Evolutionary conservation across 1,284 basidiomycete genomes (phyloP).

Genomic region (Apiotrichum domesticum): DNA sequence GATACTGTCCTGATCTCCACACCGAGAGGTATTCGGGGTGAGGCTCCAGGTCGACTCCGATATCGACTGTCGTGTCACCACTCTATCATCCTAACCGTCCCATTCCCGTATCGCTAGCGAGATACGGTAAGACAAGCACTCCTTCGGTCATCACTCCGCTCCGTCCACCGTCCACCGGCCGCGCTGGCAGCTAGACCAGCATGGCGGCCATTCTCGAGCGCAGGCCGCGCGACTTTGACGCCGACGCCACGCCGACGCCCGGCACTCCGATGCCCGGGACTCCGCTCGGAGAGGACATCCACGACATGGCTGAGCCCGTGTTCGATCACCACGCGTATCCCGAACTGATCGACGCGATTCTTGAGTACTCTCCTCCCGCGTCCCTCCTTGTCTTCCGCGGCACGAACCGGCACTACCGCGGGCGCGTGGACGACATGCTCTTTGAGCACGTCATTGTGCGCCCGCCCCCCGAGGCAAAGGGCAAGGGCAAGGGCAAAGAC

Average conservation of each 20-base stretch:
- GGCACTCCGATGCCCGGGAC: background rate
- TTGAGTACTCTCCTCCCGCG: background rate
- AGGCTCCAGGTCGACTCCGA: too few relatives aligned
- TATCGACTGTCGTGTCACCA: too few relatives aligned
- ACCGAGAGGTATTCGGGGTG: too few relatives aligned
- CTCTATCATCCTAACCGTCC: too few relatives aligned
- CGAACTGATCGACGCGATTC: background rate
- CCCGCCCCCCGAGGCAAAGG: background rate
- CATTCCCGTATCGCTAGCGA: too few relatives aligned
- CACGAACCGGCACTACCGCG: constrained; percentile 1
- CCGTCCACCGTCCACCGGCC: too few relatives aligned
- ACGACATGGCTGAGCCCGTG: constrained; percentile 1
- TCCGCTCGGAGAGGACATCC: background rate
- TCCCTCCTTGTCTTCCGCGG: constrained; percentile 1
- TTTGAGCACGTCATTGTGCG: constrained; percentile 1
- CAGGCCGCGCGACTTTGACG: background rate
- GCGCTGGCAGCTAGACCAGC: too few relatives aligned
- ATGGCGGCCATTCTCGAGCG: background rate
- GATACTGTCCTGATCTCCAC: too few relatives aligned
- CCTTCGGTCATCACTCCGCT: too few relatives aligned
- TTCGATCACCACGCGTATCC: constrained; percentile 2
- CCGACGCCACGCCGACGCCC: background rate
- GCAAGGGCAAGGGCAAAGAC: background rate
- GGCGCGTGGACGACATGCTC: background rate
- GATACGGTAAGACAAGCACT: too few relatives aligned